phyloP scores from a whole-genome alignment of 1,139 yeast genomes.

The Nakaseomyces nivariensis region DNA sequence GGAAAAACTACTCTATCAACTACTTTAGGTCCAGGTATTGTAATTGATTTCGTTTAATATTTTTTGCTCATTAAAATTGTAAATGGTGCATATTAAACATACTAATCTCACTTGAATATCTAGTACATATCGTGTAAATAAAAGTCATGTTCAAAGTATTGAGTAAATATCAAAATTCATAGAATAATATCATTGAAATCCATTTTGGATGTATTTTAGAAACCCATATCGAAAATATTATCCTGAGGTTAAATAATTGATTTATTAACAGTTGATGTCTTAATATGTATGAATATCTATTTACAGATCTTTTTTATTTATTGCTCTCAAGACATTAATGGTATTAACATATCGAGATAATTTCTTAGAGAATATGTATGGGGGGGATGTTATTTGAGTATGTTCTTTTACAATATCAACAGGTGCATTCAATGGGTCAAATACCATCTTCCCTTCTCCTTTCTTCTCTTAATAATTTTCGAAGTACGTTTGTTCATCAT shows the following conservation, averaged over 20 bases:
- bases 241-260: too few species aligned
- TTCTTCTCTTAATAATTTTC: conserved; percentile 68
- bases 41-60: conserved; percentile 43
- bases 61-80: not conserved
- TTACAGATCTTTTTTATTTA: not conserved
- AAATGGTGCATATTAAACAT: too few species aligned
- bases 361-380: not conserved
- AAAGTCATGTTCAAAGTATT: not conserved
- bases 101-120: too few species aligned
- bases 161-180: conserved; percentile 3
- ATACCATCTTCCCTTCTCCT: conserved; percentile 89
- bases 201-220: too few species aligned
- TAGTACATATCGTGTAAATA: conserved; percentile 2
- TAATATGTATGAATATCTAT: not conserved
- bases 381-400: too few species aligned
- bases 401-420: too few species aligned
- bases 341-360: too few species aligned
- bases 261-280: too few species aligned
- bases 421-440: conserved; percentile 49
- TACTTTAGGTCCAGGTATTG: conserved; percentile 74
- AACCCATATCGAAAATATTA: too few species aligned
- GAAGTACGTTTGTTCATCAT: conserved; percentile 70
- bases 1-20: conserved; percentile 64
- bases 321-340: too few species aligned
- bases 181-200: not conserved